These are phyloP conservation scores for Beauveria sp. DNA, from an alignment of 2,329 filamentous ascomycete species.

Conservation along the genomic window DNA sequence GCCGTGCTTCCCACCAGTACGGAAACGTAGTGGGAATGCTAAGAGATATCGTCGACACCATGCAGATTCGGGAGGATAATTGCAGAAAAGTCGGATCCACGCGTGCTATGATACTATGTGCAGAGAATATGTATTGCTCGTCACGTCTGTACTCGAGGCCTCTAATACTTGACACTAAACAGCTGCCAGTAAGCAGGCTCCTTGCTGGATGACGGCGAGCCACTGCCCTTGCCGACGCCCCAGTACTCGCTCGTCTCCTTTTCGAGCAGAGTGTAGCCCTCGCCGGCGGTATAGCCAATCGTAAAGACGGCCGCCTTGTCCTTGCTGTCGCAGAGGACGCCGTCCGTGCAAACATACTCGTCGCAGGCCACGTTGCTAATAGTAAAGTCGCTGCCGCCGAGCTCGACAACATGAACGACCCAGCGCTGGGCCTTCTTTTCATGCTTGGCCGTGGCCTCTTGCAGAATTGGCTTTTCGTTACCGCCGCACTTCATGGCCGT, in stretches of 20 bases:
- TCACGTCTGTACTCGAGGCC: not conserved
- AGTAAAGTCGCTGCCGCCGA: slow-evolving; percentile 21
- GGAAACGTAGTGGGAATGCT: not conserved
- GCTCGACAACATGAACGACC: slow-evolving; percentile 35
- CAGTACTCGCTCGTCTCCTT: slow-evolving; percentile 9
- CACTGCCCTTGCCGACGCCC: not conserved
- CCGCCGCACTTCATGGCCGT: slow-evolving; percentile 21
- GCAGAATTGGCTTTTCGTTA: slow-evolving; percentile 15
- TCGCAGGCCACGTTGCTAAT: slow-evolving; percentile 19
- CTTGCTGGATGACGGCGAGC: not conserved
- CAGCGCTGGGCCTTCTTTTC: slow-evolving; percentile 37
- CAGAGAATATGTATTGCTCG: not conserved
- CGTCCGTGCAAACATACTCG: slow-evolving; percentile 15
- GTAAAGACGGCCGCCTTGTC: slow-evolving; percentile 14
- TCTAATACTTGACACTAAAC: slow-evolving; percentile 10
- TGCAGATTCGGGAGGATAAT: not conserved
- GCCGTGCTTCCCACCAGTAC: not conserved
- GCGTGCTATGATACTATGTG: not conserved
- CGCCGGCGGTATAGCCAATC: slow-evolving; percentile 14
- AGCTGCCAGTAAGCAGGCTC: slow-evolving; percentile 5
- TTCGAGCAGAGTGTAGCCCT: slow-evolving; percentile 15
- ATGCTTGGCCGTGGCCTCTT: slow-evolving; percentile 27
- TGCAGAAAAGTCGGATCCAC: not conserved
- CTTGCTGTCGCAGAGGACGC: slow-evolving; percentile 11
- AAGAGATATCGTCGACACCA: not conserved